Evolutionary conservation across 202 grass and related monocot genomes (phyloP).

Genomic region (Alloteropsis angusta): DNA sequence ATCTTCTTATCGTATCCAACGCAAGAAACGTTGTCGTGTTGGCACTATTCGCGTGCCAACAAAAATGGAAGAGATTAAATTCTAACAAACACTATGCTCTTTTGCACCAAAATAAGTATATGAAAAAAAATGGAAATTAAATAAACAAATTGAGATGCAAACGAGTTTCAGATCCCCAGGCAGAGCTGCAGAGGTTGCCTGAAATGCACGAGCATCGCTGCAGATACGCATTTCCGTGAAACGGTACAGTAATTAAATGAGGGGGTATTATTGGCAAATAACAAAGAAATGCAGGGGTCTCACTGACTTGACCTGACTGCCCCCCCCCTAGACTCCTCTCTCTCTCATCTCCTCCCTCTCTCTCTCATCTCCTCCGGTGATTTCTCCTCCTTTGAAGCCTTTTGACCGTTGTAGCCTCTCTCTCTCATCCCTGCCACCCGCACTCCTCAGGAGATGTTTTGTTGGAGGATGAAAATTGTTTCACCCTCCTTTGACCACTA

Average conservation of each 20-base stretch:
- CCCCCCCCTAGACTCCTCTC: not conserved
- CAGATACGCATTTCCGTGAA: not conserved
- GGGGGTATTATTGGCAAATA: slow-evolving; percentile 32
- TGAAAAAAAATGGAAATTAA: not conserved
- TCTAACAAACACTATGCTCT: not conserved
- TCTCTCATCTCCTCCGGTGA: not conserved
- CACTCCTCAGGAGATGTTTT: no score
- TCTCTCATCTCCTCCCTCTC: not conserved
- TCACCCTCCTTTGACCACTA: no score
- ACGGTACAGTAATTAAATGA: slow-evolving; percentile 6
- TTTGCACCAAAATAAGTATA: not conserved
- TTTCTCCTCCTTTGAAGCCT: slow-evolving; percentile 24
- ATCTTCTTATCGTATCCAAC: not conserved
- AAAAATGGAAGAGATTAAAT: not conserved
- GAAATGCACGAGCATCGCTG: not conserved
- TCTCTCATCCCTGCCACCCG: not conserved
- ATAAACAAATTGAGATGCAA: not conserved
- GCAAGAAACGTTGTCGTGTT: not conserved
- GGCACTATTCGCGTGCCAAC: not conserved
- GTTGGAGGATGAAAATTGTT: no score
- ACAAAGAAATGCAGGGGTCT: slow-evolving; percentile 9
- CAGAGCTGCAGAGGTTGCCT: not conserved
- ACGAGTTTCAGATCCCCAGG: not conserved
- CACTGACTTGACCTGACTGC: not conserved
- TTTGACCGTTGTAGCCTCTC: slow-evolving; percentile 48